A percentile compares a stretch with the other conserved stretches of the same genome.
Conservation (phyloP, 2,329 filamentous ascomycete species). For the Fusarium buxicola region DNA sequence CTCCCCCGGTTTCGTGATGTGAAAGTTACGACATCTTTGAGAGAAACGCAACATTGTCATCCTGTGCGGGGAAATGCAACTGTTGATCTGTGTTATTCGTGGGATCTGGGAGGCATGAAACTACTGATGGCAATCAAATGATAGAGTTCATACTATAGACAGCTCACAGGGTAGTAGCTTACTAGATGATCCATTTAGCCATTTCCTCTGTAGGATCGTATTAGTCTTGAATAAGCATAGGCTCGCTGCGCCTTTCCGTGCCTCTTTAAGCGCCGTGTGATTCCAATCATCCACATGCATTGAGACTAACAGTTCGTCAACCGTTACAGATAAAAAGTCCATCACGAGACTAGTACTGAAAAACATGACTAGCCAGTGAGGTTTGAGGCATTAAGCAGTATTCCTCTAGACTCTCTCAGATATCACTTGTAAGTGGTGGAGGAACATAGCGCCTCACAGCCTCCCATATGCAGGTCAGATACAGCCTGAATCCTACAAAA, state of each 20-base stretch:
- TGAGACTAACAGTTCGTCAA: too few relatives aligned
- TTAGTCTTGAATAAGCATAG: neutral
- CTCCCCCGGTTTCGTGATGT: neutral
- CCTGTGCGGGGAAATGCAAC: slow-evolving; percentile 1
- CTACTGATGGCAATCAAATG: neutral
- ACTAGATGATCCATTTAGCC: neutral
- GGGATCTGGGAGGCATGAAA: too few relatives aligned
- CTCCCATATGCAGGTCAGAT: neutral
- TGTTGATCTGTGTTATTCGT: neutral
- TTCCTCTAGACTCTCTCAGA: neutral
- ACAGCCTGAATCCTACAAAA: slow-evolving; percentile 11
- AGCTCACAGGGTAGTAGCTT: neutral
- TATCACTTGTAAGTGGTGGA: neutral
- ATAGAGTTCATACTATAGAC: neutral
- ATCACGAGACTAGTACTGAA: neutral
- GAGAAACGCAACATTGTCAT: neutral
- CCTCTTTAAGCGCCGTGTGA: too few relatives aligned
- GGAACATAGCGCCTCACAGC: neutral
- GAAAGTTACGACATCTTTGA: too few relatives aligned
- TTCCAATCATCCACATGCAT: too few relatives aligned
- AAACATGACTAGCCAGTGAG: neutral
- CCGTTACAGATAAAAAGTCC: neutral
- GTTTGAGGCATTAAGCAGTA: neutral
- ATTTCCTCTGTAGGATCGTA: neutral
- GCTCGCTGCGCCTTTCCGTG: too few relatives aligned